Conservation (phyloP, 1,139 yeast species). For the Scheffersomyces illinoinensis region DNA sequence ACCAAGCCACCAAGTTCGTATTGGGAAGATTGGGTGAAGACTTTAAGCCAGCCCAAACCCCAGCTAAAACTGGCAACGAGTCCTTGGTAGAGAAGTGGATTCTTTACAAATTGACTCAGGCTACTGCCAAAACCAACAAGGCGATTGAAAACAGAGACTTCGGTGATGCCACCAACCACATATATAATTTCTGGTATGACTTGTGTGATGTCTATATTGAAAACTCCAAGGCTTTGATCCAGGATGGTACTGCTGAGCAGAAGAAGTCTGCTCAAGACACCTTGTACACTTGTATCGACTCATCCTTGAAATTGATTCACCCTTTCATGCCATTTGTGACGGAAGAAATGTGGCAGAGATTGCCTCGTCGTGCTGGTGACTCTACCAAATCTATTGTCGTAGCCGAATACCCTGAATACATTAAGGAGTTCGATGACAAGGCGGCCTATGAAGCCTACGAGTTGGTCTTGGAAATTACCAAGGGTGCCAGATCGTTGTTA, state of each 20-base stretch:
- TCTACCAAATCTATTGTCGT: slow-evolving; percentile 68
- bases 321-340: slow-evolving; percentile 98
- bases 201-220: slow-evolving; percentile 97
- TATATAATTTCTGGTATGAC: slow-evolving; percentile 95
- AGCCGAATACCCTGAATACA: slow-evolving; percentile 76
- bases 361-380: slow-evolving; percentile 84
- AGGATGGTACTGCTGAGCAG: slow-evolving; percentile 86
- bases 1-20: slow-evolving; percentile 97
- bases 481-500: slow-evolving; percentile 88
- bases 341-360: slow-evolving; percentile 98
- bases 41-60: slow-evolving; percentile 70
- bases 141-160: slow-evolving; percentile 84
- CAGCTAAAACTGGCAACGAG: slow-evolving; percentile 70
- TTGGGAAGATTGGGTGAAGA: slow-evolving; percentile 89
- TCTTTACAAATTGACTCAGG: slow-evolving; percentile 75
- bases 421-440: slow-evolving; percentile 58
- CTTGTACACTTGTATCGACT: slow-evolving; percentile 87
- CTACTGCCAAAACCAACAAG: slow-evolving; percentile 65
- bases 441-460: slow-evolving; percentile 76
- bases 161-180: slow-evolving; percentile 80
- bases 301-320: slow-evolving; percentile 88
- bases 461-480: slow-evolving; percentile 80
- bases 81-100: slow-evolving; percentile 97
- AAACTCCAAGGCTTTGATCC: slow-evolving; percentile 88
- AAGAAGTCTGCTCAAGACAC: slow-evolving; percentile 91